Base-by-base conservation (phyloP, 2,329 filamentous ascomycete genomes). In the Bipolaris bicolor region DNA sequence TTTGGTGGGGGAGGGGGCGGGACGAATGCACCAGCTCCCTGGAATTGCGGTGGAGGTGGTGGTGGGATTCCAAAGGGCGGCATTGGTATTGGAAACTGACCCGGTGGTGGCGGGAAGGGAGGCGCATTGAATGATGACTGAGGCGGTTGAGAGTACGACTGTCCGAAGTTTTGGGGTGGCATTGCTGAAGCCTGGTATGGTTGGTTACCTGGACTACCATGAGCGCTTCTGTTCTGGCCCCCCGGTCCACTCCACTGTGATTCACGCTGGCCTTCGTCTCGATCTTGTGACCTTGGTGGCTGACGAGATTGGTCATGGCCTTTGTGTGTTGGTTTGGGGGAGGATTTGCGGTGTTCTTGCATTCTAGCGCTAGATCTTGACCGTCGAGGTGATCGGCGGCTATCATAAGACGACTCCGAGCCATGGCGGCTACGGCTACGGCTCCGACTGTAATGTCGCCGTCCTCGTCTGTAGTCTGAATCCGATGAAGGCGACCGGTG, bases 1-100 rank as follows among this genome's bases (percentile, higher is more conserved):
- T 65, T 68, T 20, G 64, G 63, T 3, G 69, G 66, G 24, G 66
- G 68, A n/a, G 67, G 69, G 13, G 69, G 69, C 6, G 65, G 68
- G 2, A 66, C 45, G n/a, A 60, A 60, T 13, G 55, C 61, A 36
- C 46, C 55, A 7, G 55, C 50, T 47, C 58, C 62, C 26, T 65
- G 68, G 37, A 64, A 65, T 10, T 61, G 57, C 33, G 62, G 62
- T 7, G 65, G 62, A 2, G 69, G 66, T 5, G 65, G 65, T 7
- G 68, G 68, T 15, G 62, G 63, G 13, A 58, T 62, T 10, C 46
- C 55, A 36, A 67, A 65, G 7, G 54, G 52, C 37, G 63, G 63
- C 51, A 60, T 61, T 41, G 62, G 62, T 55, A 59, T 59, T 9
- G 59, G 55, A 31, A 61, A 69, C 24, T 65, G 67, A 10, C 60